A percentile compares a stretch with the other conserved stretches of the same genome.
Evolutionary conservation across 2,329 filamentous ascomycete species (phyloP).

Genomic region (Chalaropsis thielavioides): DNA sequence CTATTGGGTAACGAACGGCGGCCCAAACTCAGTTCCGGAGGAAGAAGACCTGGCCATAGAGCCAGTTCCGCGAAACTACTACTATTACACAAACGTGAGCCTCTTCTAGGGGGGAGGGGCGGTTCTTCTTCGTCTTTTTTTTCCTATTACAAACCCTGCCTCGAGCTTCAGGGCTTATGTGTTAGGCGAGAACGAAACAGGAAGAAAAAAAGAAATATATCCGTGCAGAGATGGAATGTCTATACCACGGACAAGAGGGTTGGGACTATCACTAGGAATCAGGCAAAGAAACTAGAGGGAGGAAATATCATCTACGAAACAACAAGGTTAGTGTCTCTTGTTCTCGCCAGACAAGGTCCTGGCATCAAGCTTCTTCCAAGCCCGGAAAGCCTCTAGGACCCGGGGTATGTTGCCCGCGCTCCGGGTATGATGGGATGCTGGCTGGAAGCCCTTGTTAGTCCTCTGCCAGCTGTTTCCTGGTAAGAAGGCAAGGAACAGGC

Average conservation of each 20-base stretch:
- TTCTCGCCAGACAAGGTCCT: background rate
- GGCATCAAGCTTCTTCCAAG: background rate
- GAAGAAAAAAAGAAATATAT: background rate
- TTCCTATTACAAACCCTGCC: background rate
- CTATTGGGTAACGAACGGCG: background rate
- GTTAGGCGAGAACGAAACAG: too few species aligned
- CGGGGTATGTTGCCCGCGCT: background rate
- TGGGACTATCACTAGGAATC: background rate
- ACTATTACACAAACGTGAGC: background rate
- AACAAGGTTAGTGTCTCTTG: background rate
- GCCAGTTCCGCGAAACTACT: background rate
- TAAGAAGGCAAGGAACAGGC: background rate
- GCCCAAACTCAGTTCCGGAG: background rate
- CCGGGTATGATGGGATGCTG: background rate
- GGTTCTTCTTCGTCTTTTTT: background rate
- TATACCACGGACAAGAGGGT: background rate
- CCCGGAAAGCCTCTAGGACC: background rate
- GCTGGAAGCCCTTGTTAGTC: background rate
- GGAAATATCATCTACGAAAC: background rate
- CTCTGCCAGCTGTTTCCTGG: background rate
- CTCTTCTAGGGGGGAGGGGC: background rate
- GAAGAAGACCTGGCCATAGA: background rate
- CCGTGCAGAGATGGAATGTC: background rate
- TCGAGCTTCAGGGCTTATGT: background rate
- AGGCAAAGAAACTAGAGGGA: background rate